Evolutionary conservation across 1,284 basidiomycete genomes (phyloP), one percentile per base, ranked within the genome.

Genomic region (Schizophyllum commune): DNA sequence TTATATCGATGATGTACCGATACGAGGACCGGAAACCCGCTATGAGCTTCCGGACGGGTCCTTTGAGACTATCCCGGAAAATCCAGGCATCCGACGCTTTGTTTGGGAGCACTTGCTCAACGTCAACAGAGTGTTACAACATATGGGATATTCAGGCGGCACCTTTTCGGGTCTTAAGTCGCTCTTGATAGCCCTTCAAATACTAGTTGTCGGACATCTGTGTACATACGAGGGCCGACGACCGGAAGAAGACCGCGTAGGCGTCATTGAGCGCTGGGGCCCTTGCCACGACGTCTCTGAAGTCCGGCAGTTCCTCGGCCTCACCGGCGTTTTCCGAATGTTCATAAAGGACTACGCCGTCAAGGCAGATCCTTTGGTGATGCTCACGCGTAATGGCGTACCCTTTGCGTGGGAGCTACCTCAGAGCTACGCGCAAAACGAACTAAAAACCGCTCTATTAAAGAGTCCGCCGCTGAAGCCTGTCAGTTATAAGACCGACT

Each of bases 401-500:
- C 63, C 66, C 0, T 77, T 74, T 34, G 32, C 39, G 0, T 77
- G 67, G 58, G 65, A 60, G 0, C 47, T 56, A 0, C 58, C 63
- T 0, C 65, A 74, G 5, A 47, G 62, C 2, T 3, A 32, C 0
- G 69, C 72, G 0, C 67, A 74, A 64, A 62, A 70, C 1, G 52
- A 51, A 7, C 65, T 78, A 1, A 77, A 78, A 60, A 58, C 67
- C 0, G 63, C 65, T 0, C 60, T 75, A 0, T 34, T 60, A 0
- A 53, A 27, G 0, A 67, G 64, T 1, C 67, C 68, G 0, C 69
- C 70, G 1, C 58, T 77, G 0, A 59, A 64, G 0, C 64, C 69
- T 0, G 67, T 80, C n/a, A 69, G 79, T 58, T 77, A 78, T 34
- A 5, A 58, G 0, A 71, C 66, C 6, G 62, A 58, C 0, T 5